Evolutionary conservation across 306 rosid genomes (phyloP).

Genomic region (Morella rubra): DNA sequence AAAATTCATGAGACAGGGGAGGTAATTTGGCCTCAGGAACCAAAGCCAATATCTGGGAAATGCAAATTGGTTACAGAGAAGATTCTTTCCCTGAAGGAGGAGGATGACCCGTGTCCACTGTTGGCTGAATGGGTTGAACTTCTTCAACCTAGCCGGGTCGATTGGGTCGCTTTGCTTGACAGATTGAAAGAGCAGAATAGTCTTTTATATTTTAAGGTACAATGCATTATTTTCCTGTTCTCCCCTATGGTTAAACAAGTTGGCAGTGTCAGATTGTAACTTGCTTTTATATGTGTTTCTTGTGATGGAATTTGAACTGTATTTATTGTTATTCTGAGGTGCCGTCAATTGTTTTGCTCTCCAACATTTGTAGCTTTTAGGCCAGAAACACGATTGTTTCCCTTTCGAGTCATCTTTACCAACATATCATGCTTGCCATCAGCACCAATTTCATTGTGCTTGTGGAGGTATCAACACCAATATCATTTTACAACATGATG

Average conservation of each 20-base stretch:
- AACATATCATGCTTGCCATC: not conserved
- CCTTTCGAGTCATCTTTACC: not conserved
- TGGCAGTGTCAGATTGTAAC: not conserved
- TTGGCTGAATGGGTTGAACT: conserved; percentile 78
- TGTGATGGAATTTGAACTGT: not conserved
- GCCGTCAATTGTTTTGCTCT: not conserved
- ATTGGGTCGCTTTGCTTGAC: conserved; percentile 74
- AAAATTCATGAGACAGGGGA: conserved; percentile 65
- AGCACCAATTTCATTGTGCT: not conserved
- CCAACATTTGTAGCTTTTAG: not conserved
- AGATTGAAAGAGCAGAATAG: conserved; percentile 55
- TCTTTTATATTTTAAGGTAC: conserved; percentile 64
- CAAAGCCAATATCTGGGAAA: conserved; percentile 67
- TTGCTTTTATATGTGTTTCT: conserved; percentile 7
- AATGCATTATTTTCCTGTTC: conserved; percentile 6
- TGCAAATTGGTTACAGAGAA: conserved; percentile 58
- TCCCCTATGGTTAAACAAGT: not conserved
- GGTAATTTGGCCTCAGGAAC: conserved; percentile 64
- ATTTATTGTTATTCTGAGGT: not conserved
- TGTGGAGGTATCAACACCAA: not conserved
- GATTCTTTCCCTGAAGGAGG: conserved; percentile 49
- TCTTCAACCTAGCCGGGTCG: conserved; percentile 69
- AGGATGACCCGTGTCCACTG: conserved; percentile 48
- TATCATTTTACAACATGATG: not conserved
- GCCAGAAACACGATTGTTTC: not conserved